A percentile compares a stretch with the other conserved stretches of the same genome.
Evolutionary conservation across 1,139 yeast species (phyloP).

Genomic region (Meyerozyma sp.): DNA sequence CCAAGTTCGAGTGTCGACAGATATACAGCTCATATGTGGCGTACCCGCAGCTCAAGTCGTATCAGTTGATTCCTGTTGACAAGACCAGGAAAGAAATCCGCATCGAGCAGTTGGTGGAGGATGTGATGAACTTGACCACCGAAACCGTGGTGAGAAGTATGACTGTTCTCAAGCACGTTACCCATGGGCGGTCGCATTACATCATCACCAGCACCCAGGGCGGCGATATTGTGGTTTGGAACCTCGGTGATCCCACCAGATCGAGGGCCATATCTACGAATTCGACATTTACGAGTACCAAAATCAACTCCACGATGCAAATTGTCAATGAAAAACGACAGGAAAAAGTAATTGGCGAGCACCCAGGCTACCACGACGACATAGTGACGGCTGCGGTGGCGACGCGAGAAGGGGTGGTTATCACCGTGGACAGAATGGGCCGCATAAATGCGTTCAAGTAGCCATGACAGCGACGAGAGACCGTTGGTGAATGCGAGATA

Average conservation of each 20-base stretch:
- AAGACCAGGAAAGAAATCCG: conserved; percentile 6
- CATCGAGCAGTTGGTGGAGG: conserved; percentile 5
- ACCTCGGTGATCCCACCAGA: conserved; percentile 17
- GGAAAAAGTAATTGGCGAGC: neutral
- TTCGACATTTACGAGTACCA: neutral
- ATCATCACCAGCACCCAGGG: conserved; percentile 25
- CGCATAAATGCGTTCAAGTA: neutral
- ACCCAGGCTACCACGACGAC: neutral
- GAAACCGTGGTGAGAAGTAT: conserved; percentile 9
- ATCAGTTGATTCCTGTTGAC: conserved; percentile 15
- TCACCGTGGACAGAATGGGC: neutral
- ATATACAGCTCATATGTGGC: conserved; percentile 36
- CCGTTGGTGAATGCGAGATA: too few relatives aligned
- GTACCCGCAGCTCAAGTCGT: conserved; percentile 28
- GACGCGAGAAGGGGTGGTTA: neutral
- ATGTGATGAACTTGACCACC: conserved; percentile 6
- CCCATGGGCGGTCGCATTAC: conserved; percentile 6
- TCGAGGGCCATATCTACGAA: conserved; percentile 13
- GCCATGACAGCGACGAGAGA: neutral
- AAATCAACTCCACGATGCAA: neutral
- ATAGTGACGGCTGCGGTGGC: neutral
- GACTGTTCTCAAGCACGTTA: conserved; percentile 10
- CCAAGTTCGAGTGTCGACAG: conserved; percentile 57
- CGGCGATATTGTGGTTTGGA: conserved; percentile 29
- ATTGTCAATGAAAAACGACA: neutral